These are phyloP conservation scores for Aegilops speltoides DNA, from an alignment of 176 grass and related monocot genomes.

Conservation along the genomic window DNA sequence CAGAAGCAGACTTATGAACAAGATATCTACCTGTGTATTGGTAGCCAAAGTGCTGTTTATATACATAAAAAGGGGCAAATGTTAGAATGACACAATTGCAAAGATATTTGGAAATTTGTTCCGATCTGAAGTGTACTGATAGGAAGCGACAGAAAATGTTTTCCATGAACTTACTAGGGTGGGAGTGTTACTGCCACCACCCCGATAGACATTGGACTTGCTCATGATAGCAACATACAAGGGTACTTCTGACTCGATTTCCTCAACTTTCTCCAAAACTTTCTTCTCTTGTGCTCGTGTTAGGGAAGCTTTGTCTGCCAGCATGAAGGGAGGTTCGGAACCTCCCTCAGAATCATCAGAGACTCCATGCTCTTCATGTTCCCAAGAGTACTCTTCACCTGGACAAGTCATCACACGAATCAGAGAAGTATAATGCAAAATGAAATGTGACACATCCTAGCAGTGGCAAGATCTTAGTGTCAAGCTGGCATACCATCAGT, in stretches of 20 bases:
- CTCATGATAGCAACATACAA: slow-evolving; percentile 35
- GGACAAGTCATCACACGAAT: not conserved
- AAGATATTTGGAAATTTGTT: not conserved
- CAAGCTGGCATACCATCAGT: slow-evolving; percentile 11
- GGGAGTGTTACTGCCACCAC: not conserved
- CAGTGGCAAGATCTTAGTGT: not conserved
- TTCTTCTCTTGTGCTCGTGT: slow-evolving; percentile 31
- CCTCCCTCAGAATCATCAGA: not conserved
- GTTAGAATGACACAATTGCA: not conserved
- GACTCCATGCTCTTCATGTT: not conserved
- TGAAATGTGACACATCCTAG: not conserved
- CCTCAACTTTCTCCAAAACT: slow-evolving; percentile 18
- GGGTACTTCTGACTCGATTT: slow-evolving; percentile 14
- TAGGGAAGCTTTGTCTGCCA: not conserved
- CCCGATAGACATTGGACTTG: not conserved
- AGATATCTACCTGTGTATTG: not conserved
- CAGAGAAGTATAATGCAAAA: not conserved
- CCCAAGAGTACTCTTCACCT: slow-evolving; percentile 9
- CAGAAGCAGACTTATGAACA: not conserved
- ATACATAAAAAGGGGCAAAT: not conserved
- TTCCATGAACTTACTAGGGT: not conserved
- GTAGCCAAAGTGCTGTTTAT: not conserved
- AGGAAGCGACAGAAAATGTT: not conserved
- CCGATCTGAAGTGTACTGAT: not conserved
- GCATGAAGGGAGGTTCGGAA: not conserved